These are phyloP conservation scores for Rosa lucieae DNA, from an alignment of 306 rosid species.

Conservation along the genomic window DNA sequence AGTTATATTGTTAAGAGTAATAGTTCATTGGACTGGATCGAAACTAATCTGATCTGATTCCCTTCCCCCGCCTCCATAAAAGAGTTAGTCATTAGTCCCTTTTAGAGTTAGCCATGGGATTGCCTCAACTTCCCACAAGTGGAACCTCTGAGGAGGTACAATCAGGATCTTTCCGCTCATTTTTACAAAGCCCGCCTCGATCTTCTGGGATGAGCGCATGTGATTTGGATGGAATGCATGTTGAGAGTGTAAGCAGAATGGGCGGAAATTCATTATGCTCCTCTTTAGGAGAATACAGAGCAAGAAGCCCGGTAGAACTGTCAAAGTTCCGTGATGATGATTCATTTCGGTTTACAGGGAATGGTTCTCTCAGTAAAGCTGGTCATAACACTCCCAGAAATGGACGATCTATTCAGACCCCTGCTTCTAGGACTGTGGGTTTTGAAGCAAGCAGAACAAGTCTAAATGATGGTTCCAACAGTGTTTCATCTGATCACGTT, in stretches of 20 bases:
- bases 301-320: conserved; percentile 47
- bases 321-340: conserved; percentile 48
- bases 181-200: conserved; percentile 54
- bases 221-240: conserved; percentile 44
- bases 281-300: conserved; percentile 53
- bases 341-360: conserved; percentile 41
- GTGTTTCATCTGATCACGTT: conserved; percentile 34
- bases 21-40: conserved; percentile 18
- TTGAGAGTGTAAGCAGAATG: conserved; percentile 36
- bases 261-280: conserved; percentile 45
- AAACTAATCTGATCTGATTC: background rate
- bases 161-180: conserved; percentile 39
- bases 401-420: conserved; percentile 53
- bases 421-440: conserved; percentile 91
- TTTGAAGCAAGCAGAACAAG: conserved; percentile 60
- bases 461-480: conserved; percentile 36
- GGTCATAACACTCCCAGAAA: conserved; percentile 36
- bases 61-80: background rate
- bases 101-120: conserved; percentile 58
- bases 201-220: conserved; percentile 56
- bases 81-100: conserved; percentile 19
- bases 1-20: conserved; percentile 3
- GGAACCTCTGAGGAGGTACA: conserved; percentile 55
- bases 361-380: conserved; percentile 50
- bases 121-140: conserved; percentile 70